Percentiles rank a stretch among this genome's conserved stretches.
phyloP scores from a whole-genome alignment of 768 basidiomycete species.

The Rhizopogon rudus region DNA sequence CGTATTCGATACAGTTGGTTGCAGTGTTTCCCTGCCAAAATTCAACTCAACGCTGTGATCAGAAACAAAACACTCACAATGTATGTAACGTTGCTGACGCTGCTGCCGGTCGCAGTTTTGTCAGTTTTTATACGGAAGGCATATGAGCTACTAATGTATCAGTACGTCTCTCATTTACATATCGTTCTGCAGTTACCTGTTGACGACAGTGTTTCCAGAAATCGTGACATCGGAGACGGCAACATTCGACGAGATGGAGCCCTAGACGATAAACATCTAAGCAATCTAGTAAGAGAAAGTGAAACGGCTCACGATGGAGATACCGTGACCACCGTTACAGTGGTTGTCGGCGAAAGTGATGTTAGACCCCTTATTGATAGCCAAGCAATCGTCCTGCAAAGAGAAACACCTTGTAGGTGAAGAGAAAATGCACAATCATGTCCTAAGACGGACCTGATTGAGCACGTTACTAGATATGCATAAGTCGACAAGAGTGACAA shows the following conservation, averaged over 20 bases:
- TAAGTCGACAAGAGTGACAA: not conserved
- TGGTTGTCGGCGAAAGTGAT: slow-evolving; percentile 45
- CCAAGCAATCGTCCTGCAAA: slow-evolving; percentile 59
- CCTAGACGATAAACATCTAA: slow-evolving; percentile 29
- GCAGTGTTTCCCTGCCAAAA: slow-evolving; percentile 46
- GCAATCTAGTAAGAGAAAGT: not conserved
- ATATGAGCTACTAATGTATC: slow-evolving; percentile 32
- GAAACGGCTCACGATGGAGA: slow-evolving; percentile 38
- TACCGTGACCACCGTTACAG: slow-evolving; percentile 60
- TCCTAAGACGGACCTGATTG: slow-evolving; percentile 15
- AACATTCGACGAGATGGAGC: slow-evolving; percentile 45
- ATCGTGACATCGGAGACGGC: slow-evolving; percentile 46
- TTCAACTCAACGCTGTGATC: not conserved
- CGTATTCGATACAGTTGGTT: slow-evolving; percentile 42
- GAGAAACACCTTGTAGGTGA: not conserved
- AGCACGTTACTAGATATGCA: slow-evolving; percentile 11
- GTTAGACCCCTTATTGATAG: slow-evolving; percentile 40
- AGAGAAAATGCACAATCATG: not conserved
- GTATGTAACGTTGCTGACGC: slow-evolving; percentile 47
- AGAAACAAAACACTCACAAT: slow-evolving; percentile 26
- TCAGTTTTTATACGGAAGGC: slow-evolving; percentile 62
- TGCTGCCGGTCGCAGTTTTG: slow-evolving; percentile 37
- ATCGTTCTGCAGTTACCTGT: slow-evolving; percentile 35
- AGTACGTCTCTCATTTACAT: not conserved
- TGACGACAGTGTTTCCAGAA: slow-evolving; percentile 45